A percentile compares a stretch with the other conserved stretches of the same genome.
phyloP scores from a whole-genome alignment of 768 basidiomycete species.

The Cyclocybe cylindracea region DNA sequence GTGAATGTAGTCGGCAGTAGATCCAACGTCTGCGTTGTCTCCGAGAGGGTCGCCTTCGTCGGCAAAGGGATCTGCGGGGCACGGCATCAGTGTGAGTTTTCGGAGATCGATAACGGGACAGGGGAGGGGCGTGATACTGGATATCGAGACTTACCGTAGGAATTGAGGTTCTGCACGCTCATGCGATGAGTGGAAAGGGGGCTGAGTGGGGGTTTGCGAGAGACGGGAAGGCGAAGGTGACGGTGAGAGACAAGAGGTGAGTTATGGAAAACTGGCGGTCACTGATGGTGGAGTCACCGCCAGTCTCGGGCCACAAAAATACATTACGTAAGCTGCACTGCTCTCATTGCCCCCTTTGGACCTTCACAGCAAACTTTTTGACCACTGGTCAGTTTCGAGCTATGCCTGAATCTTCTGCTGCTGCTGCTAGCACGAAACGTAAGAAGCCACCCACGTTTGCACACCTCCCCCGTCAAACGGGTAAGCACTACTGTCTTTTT shows the following conservation, averaged over 20 bases:
- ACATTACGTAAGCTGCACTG: conserved; percentile 28
- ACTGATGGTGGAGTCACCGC: conserved; percentile 14
- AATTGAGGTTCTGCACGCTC: conserved; percentile 91
- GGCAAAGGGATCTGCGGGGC: conserved; percentile 84
- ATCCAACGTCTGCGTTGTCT: conserved; percentile 73
- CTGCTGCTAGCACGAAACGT: conserved; percentile 37
- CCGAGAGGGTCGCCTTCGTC: conserved; percentile 88
- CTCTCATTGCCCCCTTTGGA: conserved; percentile 14
- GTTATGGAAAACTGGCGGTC: conserved; percentile 8
- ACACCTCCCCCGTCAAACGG: conserved; percentile 63
- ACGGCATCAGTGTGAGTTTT: conserved; percentile 15
- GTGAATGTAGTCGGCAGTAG: conserved; percentile 84
- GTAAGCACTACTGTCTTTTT: conserved; percentile 34
- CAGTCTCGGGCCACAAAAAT: neutral
- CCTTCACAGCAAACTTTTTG: conserved; percentile 1
- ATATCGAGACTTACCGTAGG: conserved; percentile 60
- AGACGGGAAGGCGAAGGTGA: conserved; percentile 27
- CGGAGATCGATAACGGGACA: conserved; percentile 21
- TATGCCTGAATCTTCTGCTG: conserved; percentile 23
- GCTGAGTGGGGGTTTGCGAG: conserved; percentile 45
- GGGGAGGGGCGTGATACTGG: neutral
- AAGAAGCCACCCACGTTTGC: conserved; percentile 73
- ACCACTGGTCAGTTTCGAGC: conserved; percentile 12
- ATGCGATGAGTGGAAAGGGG: conserved; percentile 67
- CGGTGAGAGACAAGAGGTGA: conserved; percentile 17